Base-by-base conservation (phyloP, 768 basidiomycete species). In the Xanthoconium stramineum region DNA sequence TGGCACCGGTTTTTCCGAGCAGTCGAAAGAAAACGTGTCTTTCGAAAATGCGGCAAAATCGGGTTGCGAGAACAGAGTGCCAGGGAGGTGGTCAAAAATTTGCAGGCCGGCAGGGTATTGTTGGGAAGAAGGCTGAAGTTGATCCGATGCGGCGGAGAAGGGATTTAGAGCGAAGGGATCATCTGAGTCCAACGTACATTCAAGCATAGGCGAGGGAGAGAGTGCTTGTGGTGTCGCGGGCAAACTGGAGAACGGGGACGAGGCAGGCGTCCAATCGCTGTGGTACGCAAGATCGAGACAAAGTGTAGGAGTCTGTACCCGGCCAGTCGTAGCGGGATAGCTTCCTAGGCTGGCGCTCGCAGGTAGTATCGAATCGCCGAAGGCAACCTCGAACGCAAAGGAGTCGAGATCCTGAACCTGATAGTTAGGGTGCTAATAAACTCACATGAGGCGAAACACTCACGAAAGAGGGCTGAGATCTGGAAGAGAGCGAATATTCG, bases 381-480 rank as follows among this genome's bases (percentile, higher is more conserved):
- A 69, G 13, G 65, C 47, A 30, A 59, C 59, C 28, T 71, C 64
- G 38, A 71, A 71, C 43, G 58, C 55, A 46, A 69, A 72, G 8
- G 64, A 60, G 50, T 71, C 70, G 28, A 72, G 61, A 17, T 69
- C 69, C 70, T 71, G 35, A 28, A 13, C 9, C 15, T 10, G 28
- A 36, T 15, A 6, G 32, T 66, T 5, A 63, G 47, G 9, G 24
- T 19, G 24, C 35, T 53, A 52, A 15, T 24, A 4, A 24, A 24
- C 55, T 49, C 13, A 35, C 20, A 14, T 46, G 17, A 49, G 28
- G n/a, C 7, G 13, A 58, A 46, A 24, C 5, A 76, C 81, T 70
- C 72, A 85, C 83, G 62, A 81, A 79, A 13, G 76, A 74, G 32
- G 79, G 69, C 63, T 82, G 78, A 19, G 76, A 71, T 59, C 79